Evolutionary conservation across 169 alveolate genomes (phyloP).

Genomic region (Perkinsus marinus): DNA sequence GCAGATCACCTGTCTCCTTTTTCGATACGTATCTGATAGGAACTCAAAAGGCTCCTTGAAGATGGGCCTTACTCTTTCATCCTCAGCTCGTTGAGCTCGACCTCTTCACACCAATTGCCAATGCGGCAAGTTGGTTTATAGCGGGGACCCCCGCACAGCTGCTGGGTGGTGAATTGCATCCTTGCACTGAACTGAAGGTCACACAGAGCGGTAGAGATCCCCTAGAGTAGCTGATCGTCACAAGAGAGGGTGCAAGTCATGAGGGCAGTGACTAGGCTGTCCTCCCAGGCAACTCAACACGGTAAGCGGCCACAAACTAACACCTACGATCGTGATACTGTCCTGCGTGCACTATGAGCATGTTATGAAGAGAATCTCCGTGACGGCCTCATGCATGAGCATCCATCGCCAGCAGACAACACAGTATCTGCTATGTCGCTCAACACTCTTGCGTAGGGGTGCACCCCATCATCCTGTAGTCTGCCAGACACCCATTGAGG

Average conservation of each 20-base stretch:
- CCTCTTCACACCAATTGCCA: not conserved
- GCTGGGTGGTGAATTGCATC: conserved; percentile 4
- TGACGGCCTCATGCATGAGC: not conserved
- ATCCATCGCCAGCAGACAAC: not conserved
- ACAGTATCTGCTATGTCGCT: not conserved
- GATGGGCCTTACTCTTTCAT: not conserved
- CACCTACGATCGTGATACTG: too few relatives aligned
- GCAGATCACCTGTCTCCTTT: not conserved
- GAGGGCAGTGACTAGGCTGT: too few relatives aligned
- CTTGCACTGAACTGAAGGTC: not conserved
- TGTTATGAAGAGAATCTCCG: not conserved
- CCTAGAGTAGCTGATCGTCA: not conserved
- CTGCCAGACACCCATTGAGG: not conserved
- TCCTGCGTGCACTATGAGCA: not conserved
- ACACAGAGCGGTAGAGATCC: too few relatives aligned
- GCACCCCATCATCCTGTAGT: not conserved
- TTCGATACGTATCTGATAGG: not conserved
- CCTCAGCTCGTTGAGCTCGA: not conserved
- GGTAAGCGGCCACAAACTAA: not conserved
- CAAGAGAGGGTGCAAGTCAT: too few relatives aligned
- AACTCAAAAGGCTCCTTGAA: not conserved
- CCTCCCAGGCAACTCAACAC: not conserved
- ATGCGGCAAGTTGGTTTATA: not conserved
- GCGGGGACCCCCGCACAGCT: conserved; percentile 4
- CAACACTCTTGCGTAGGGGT: not conserved